Percentiles rank a stretch among this genome's conserved stretches.
Conservation (phyloP, 2,329 filamentous ascomycete genomes). For the Malbranchea cinnamomea region DNA sequence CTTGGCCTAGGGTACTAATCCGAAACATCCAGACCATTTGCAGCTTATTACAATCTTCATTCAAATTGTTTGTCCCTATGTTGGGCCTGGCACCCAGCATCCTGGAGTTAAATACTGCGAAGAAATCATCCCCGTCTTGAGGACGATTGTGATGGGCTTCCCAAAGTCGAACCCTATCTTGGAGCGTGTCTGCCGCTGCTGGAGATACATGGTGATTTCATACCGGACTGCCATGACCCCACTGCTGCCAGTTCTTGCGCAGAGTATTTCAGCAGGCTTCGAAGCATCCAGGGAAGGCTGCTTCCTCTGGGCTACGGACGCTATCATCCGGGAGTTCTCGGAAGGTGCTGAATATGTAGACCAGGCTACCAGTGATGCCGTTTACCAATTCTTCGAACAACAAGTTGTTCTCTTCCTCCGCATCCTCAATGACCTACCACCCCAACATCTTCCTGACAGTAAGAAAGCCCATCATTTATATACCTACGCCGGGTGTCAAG, state of each 20-base stretch:
- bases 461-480: slow-evolving; percentile 14
- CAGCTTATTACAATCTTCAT: slow-evolving; percentile 87
- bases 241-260: slow-evolving; percentile 68
- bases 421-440: slow-evolving; percentile 71
- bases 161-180: slow-evolving; percentile 74
- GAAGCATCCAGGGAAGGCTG: slow-evolving; percentile 77
- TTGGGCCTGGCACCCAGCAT: slow-evolving; percentile 58
- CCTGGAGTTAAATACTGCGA: slow-evolving; percentile 93
- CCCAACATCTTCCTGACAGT: slow-evolving; percentile 58
- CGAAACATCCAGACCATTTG: slow-evolving; percentile 51
- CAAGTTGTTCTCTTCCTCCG: slow-evolving; percentile 82
- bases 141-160: slow-evolving; percentile 78
- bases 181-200: slow-evolving; percentile 86
- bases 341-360: slow-evolving; percentile 78
- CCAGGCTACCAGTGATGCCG: slow-evolving; percentile 64
- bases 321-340: slow-evolving; percentile 88
- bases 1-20: slow-evolving; percentile 8
- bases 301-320: slow-evolving; percentile 96
- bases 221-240: slow-evolving; percentile 83
- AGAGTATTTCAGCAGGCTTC: slow-evolving; percentile 77
- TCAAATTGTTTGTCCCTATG: slow-evolving; percentile 59
- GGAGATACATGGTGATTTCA: slow-evolving; percentile 92
- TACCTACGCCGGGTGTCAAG: slow-evolving; percentile 4
- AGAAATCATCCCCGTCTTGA: slow-evolving; percentile 77
- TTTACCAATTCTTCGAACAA: slow-evolving; percentile 89